These are phyloP conservation scores for Russula foetens DNA, from an alignment of 768 basidiomycete species.

Conservation along the genomic window DNA sequence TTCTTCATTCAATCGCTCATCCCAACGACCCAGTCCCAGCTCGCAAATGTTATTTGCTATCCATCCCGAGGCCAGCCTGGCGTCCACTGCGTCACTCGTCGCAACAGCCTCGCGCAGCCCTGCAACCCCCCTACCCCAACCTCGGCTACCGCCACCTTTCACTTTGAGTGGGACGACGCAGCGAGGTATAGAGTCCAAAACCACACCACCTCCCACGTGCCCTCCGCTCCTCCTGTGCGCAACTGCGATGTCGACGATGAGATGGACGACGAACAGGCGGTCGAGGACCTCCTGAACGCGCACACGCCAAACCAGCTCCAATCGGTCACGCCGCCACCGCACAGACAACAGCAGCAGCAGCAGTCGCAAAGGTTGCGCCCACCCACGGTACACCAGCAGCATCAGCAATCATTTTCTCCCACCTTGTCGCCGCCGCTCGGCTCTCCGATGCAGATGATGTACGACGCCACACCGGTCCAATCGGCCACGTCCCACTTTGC, in stretches of 20 bases:
- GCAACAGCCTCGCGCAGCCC: conserved; percentile 31
- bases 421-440: conserved; percentile 6
- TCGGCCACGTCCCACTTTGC: conserved; percentile 30
- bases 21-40: conserved; percentile 40
- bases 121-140: conserved; percentile 35
- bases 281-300: conserved; percentile 37
- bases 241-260: conserved; percentile 28
- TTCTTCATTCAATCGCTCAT: too few relatives aligned
- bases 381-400: too few relatives aligned
- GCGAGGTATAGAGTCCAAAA: conserved; percentile 1
- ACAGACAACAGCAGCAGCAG: conserved; percentile 4
- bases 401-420: conserved; percentile 22
- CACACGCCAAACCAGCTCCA: conserved; percentile 25
- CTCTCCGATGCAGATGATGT: neutral
- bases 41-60: conserved; percentile 35
- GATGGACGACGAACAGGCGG: conserved; percentile 37
- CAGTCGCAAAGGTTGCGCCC: too few relatives aligned
- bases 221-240: conserved; percentile 21
- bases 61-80: conserved; percentile 26
- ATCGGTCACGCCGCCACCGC: neutral
- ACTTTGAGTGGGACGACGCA: conserved; percentile 24
- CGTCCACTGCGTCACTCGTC: conserved; percentile 23
- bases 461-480: conserved; percentile 12
- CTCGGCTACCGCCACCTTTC: conserved; percentile 26
- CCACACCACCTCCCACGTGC: neutral